Percentiles rank a stretch among this genome's conserved stretches.
phyloP scores from a whole-genome alignment of 768 basidiomycete species.

The Psilocybe subaeruginosa region DNA sequence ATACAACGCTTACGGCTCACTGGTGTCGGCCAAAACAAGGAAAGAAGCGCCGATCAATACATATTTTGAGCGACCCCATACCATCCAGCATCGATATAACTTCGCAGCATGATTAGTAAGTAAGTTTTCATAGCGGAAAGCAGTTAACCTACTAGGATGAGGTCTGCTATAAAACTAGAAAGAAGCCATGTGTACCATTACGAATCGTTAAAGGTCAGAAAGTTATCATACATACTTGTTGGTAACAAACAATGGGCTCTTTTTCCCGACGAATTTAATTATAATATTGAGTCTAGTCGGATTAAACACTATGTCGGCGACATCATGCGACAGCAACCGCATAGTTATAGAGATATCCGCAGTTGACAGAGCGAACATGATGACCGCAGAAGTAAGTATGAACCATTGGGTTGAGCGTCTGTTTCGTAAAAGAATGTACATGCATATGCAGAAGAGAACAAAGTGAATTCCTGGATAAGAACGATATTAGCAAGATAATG shows the following conservation, averaged over 20 bases:
- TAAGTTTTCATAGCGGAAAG: not conserved
- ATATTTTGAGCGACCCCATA: slow-evolving; percentile 6
- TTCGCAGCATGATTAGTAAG: not conserved
- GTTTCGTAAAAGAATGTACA: slow-evolving; percentile 10
- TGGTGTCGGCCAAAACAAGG: not conserved
- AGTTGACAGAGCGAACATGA: slow-evolving; percentile 14
- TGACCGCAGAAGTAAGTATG: slow-evolving; percentile 5
- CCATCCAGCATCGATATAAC: slow-evolving; percentile 14
- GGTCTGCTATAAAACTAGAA: slow-evolving; percentile 7
- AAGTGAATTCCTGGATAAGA: slow-evolving; percentile 1
- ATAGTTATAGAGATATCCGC: slow-evolving; percentile 10
- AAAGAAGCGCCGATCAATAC: not conserved
- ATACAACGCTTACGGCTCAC: not conserved
- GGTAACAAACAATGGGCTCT: slow-evolving; percentile 8
- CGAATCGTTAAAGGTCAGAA: too few species aligned
- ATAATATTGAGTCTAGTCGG: not conserved
- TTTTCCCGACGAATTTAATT: not conserved
- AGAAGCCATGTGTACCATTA: not conserved
- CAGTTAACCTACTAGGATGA: slow-evolving; percentile 4
- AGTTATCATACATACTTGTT: slow-evolving; percentile 7
- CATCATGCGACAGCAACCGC: slow-evolving; percentile 5
- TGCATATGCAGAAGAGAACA: slow-evolving; percentile 14
- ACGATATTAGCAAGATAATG: not conserved
- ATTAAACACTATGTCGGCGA: not conserved
- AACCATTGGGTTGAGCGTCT: slow-evolving; percentile 9